Percentiles rank a stretch among this genome's conserved stretches.
Evolutionary conservation across 495 filamentous ascomycete species (phyloP).

Genomic region (Xylaria curta): DNA sequence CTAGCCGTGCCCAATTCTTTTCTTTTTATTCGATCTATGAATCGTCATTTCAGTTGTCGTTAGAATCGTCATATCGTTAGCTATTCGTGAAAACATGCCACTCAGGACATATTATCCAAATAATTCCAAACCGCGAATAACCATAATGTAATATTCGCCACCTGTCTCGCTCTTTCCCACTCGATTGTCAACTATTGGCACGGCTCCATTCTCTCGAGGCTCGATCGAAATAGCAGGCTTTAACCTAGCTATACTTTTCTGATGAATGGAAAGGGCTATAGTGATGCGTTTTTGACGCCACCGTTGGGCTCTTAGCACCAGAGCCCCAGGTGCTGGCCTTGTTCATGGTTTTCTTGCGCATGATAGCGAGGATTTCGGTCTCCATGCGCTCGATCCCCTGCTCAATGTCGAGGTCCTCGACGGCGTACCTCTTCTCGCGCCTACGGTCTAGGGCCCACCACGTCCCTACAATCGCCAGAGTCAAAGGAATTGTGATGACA

Average conservation of each 20-base stretch:
- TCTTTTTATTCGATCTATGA: conserved; percentile 12
- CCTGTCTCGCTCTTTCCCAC: not conserved
- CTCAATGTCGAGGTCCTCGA: conserved; percentile 57
- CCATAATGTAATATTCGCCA: not conserved
- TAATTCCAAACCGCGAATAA: not conserved
- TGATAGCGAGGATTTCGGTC: conserved; percentile 56
- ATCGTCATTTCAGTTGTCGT: conserved; percentile 12
- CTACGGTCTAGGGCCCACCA: conserved; percentile 57
- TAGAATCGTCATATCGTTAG: conserved; percentile 24
- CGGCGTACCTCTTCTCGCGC: conserved; percentile 51
- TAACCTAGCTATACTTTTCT: conserved; percentile 7
- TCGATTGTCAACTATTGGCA: not conserved
- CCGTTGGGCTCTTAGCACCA: conserved; percentile 5
- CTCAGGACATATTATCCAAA: not conserved
- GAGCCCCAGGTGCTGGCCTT: conserved; percentile 56
- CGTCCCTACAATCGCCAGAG: conserved; percentile 48
- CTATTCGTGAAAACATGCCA: conserved; percentile 1
- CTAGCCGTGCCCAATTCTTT: not conserved
- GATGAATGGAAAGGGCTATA: conserved; percentile 4
- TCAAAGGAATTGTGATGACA: conserved; percentile 57
- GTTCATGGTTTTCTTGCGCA: conserved; percentile 60
- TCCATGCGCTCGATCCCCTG: conserved; percentile 61
- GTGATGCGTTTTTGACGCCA: not conserved
- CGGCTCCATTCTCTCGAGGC: not conserved
- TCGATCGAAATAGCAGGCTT: not conserved